These are phyloP conservation scores for Orbilia blumenaviensis DNA, from an alignment of 2,329 filamentous ascomycete genomes.

Conservation along the genomic window DNA sequence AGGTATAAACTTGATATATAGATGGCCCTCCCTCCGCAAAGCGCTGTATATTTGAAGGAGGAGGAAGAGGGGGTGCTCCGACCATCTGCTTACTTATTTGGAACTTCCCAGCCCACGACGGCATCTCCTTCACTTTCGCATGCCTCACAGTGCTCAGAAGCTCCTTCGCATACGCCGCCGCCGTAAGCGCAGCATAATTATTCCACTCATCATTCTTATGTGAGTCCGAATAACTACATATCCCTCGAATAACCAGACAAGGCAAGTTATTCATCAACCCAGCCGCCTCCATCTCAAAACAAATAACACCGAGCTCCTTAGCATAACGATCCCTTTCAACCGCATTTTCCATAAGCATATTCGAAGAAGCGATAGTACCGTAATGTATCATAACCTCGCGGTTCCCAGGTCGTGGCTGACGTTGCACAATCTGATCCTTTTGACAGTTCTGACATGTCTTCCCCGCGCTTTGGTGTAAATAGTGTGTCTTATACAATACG, in stretches of 20 bases:
- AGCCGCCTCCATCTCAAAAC: conserved; percentile 38
- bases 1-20: too few species aligned
- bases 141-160: neutral
- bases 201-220: conserved; percentile 13
- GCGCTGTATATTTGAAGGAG: too few species aligned
- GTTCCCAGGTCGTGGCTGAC: neutral
- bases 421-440: neutral
- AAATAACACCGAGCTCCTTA: conserved; percentile 31
- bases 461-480: neutral
- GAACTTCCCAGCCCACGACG: neutral
- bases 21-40: too few species aligned
- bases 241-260: neutral
- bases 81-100: neutral
- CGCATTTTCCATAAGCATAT: conserved; percentile 7
- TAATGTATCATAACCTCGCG: conserved; percentile 12
- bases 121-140: neutral
- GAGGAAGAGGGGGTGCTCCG: too few species aligned
- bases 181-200: neutral
- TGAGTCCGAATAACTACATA: conserved; percentile 7
- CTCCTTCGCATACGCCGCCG: conserved; percentile 11
- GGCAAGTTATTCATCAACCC: neutral
- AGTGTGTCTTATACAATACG: neutral
- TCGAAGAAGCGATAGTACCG: conserved; percentile 19
- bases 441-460: neutral
- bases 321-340: conserved; percentile 5